Conservation (phyloP, 2,329 filamentous ascomycete genomes). For the Apiospora hydei region DNA sequence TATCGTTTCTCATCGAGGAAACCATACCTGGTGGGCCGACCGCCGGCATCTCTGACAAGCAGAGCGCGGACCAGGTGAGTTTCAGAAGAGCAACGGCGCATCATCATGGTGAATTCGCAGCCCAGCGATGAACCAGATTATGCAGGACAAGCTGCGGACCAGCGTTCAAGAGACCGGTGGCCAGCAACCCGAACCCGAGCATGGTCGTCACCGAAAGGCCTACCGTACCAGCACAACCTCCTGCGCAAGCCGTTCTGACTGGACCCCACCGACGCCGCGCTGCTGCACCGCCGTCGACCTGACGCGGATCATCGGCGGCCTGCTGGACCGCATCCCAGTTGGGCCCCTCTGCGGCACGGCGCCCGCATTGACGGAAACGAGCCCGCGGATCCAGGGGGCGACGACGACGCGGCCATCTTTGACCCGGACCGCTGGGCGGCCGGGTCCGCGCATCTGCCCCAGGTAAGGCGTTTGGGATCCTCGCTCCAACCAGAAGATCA, state of each 20-base stretch:
- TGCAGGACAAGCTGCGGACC: conserved; percentile 27
- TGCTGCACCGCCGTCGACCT: conserved; percentile 32
- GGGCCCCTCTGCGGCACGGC: conserved; percentile 33
- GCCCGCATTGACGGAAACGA: conserved; percentile 32
- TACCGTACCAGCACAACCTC: conserved; percentile 29
- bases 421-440: conserved; percentile 36
- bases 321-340: conserved; percentile 32
- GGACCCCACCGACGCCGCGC: conserved; percentile 23
- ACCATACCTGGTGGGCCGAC: conserved; percentile 29
- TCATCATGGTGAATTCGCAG: conserved; percentile 28
- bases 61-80: conserved; percentile 25
- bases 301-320: conserved; percentile 30
- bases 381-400: conserved; percentile 36
- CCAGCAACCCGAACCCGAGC: conserved; percentile 33
- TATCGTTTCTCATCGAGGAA: conserved; percentile 30
- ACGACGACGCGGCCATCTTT: conserved; percentile 32
- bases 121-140: conserved; percentile 26
- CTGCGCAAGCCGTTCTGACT: conserved; percentile 26
- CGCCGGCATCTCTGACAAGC: conserved; percentile 11
- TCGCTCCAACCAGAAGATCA: conserved; percentile 39
- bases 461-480: conserved; percentile 31
- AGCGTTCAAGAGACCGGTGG: conserved; percentile 29
- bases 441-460: conserved; percentile 36
- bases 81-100: neutral
- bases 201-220: conserved; percentile 24